These are phyloP conservation scores for Clavulina sp. DNA, from an alignment of 768 basidiomycete genomes.

Conservation along the genomic window DNA sequence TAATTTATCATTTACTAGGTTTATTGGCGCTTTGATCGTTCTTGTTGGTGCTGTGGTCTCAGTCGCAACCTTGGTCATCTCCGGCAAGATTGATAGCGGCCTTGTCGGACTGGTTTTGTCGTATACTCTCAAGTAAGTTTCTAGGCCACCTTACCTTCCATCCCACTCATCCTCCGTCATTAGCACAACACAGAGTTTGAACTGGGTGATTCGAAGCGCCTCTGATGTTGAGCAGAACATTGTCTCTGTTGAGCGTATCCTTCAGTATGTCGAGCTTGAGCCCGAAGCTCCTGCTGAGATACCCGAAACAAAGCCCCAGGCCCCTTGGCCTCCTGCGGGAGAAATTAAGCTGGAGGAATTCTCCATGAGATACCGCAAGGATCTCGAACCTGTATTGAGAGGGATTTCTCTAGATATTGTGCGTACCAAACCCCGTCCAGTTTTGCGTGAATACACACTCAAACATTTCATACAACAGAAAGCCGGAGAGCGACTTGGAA, in stretches of 20 bases:
- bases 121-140: too few species aligned
- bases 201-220: slow-evolving; percentile 67
- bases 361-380: slow-evolving; percentile 63
- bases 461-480: slow-evolving; percentile 25
- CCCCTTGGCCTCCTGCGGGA: slow-evolving; percentile 58
- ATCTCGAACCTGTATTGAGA: slow-evolving; percentile 64
- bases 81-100: slow-evolving; percentile 60
- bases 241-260: slow-evolving; percentile 74
- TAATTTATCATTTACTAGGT: slow-evolving; percentile 13
- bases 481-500: slow-evolving; percentile 75
- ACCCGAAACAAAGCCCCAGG: slow-evolving; percentile 34
- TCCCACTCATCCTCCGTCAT: too few species aligned
- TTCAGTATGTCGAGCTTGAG: slow-evolving; percentile 58
- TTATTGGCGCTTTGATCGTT: slow-evolving; percentile 68
- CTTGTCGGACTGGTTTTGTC: slow-evolving; percentile 73
- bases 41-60: slow-evolving; percentile 51
- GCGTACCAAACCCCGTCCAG: slow-evolving; percentile 12
- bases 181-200: slow-evolving; percentile 69
- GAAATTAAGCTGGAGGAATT: slow-evolving; percentile 58
- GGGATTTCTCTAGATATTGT: slow-evolving; percentile 56
- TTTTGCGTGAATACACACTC: slow-evolving; percentile 1
- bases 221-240: slow-evolving; percentile 80
- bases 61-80: slow-evolving; percentile 51
- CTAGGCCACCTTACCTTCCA: too few species aligned
- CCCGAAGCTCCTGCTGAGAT: slow-evolving; percentile 63